Evolutionary conservation across 768 basidiomycete species (phyloP).

Genomic region (Collybiopsis luxurians): DNA sequence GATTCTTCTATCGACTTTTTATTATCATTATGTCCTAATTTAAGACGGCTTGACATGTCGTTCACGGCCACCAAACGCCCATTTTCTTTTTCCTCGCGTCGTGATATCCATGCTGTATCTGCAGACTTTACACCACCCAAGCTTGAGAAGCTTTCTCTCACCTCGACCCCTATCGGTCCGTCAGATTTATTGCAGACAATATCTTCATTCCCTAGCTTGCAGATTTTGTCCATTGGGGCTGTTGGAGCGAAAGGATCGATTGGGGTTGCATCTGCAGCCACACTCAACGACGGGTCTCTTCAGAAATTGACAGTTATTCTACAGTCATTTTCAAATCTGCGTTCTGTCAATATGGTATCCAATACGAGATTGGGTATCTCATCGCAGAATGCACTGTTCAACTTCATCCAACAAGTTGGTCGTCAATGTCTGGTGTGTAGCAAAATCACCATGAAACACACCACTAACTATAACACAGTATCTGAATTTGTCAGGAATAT

Average conservation of each 20-base stretch:
- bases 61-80: constrained; percentile 54
- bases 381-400: constrained; percentile 33
- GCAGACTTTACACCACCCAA: constrained; percentile 9
- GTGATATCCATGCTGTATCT: not conserved
- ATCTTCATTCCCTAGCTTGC: constrained; percentile 36
- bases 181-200: constrained; percentile 40
- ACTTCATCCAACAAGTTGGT: constrained; percentile 53
- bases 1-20: constrained; percentile 45
- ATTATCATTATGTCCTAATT: constrained; percentile 43
- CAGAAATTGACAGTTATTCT: constrained; percentile 40
- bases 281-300: constrained; percentile 52
- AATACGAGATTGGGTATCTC: constrained; percentile 57
- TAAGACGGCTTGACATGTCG: constrained; percentile 59
- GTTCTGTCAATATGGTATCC: constrained; percentile 58
- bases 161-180: constrained; percentile 46
- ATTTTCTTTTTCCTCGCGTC: constrained; percentile 13
- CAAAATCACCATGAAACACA: too few species aligned
- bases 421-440: constrained; percentile 55
- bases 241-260: constrained; percentile 47
- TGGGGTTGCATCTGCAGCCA: constrained; percentile 47
- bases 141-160: constrained; percentile 64
- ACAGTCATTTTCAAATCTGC: constrained; percentile 33
- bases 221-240: constrained; percentile 54
- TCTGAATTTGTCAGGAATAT: constrained; percentile 57
- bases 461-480: too few species aligned